A percentile compares a stretch with the other conserved stretches of the same genome.
phyloP scores from a whole-genome alignment of 495 filamentous ascomycete genomes.

The Ramalina peruviana region DNA sequence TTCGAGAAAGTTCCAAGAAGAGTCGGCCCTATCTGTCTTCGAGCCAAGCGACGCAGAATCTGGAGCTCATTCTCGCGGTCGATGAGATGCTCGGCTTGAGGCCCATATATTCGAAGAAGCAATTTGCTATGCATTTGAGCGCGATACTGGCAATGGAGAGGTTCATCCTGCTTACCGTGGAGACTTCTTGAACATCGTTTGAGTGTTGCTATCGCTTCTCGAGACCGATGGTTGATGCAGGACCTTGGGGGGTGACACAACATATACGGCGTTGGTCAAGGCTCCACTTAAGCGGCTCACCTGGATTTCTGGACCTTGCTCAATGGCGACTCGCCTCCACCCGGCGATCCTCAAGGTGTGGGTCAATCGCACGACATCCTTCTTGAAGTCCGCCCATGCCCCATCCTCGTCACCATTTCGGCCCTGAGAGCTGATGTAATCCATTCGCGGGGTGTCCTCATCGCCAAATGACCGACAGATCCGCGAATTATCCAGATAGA shows the following conservation, averaged over 20 bases:
- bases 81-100: conserved; percentile 90
- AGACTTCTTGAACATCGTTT: conserved; percentile 30
- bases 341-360: conserved; percentile 83
- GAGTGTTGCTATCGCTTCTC: conserved; percentile 24
- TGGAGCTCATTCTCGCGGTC: conserved; percentile 81
- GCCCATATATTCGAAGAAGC: conserved; percentile 83
- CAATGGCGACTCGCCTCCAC: conserved; percentile 74
- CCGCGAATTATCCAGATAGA: conserved; percentile 73
- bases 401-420: conserved; percentile 50
- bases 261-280: conserved; percentile 91
- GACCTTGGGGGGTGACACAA: conserved; percentile 65
- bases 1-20: conserved; percentile 90
- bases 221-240: conserved; percentile 24
- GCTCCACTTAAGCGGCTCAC: conserved; percentile 84
- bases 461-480: conserved; percentile 63
- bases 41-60: conserved; percentile 72
- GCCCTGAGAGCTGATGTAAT: conserved; percentile 23
- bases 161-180: conserved; percentile 33
- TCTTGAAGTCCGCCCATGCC: conserved; percentile 71
- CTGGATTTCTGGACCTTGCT: conserved; percentile 51
- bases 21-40: conserved; percentile 84
- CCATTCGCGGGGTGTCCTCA: conserved; percentile 27
- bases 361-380: conserved; percentile 72
- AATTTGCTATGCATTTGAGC: conserved; percentile 46
- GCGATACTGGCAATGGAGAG: not conserved